Evolutionary conservation across 2,329 filamentous ascomycete species (phyloP), one percentile per base, ranked within the genome.

Genomic region (Monosporascus sp.): DNA sequence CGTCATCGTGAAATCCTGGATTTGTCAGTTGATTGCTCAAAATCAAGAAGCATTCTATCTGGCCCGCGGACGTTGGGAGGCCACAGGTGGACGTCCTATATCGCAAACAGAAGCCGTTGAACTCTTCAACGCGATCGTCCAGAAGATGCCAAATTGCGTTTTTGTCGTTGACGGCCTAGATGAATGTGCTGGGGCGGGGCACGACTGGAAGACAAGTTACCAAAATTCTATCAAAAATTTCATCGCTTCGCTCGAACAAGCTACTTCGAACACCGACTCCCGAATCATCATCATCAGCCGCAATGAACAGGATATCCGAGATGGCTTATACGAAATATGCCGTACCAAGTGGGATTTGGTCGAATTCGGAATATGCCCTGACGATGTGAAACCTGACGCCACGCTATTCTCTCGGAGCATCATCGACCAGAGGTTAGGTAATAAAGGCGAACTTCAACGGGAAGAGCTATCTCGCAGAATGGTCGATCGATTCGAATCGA

Each of bases 131-230:
- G n/a, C 57, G 2, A 6, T 65, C 0, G 5, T 62, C 0, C 48
- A 48, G 0, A 24, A 20, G 1, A 35, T 64, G 3, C 60, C 65
- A 0, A 43, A 22, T 0, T 67, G 59, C 2, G 52, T 48, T 0
- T 61, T 71, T 69, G 73, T 16, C 69, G 73, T 51, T 73, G 66
- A n/a, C 16, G 26, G 5, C 6, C 24, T 26, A 1, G 24, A 26
- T 7, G 24, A 26, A 7, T 26, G 24, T 26, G 24, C 24, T 7
- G 35, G n/a, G 3, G 51, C 52, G 0, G 40, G 47, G 1, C 3
- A 55, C 16, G 43, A 26, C 38, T 20, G 1, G n/a, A n/a, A n/a
- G n/a, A n/a, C n/a, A n/a, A n/a, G n/a, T n/a, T n/a, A n/a, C n/a
- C n/a, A n/a, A n/a, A n/a, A n/a, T n/a, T n/a, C n/a, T n/a, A n/a